These are phyloP conservation scores for Phytophthora pinifolia DNA, from an alignment of 352 stramenopile genomes.

Conservation along the genomic window DNA sequence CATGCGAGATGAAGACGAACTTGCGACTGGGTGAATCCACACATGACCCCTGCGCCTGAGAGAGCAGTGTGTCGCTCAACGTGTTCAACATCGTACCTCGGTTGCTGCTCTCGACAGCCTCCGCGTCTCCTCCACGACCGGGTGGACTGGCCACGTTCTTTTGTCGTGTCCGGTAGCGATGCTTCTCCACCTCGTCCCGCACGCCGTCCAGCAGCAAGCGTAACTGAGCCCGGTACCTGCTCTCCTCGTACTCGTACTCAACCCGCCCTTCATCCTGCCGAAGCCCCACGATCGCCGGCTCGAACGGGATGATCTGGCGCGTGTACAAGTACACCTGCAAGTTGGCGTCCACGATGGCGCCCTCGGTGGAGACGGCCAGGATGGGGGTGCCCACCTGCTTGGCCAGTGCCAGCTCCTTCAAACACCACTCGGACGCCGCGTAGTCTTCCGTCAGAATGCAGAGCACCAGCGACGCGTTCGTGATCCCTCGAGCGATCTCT, in stretches of 20 bases:
- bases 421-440: slow-evolving; percentile 65
- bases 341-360: slow-evolving; percentile 55
- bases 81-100: slow-evolving; percentile 16
- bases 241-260: slow-evolving; percentile 27
- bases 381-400: slow-evolving; percentile 75
- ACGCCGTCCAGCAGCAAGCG: slow-evolving; percentile 54
- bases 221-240: slow-evolving; percentile 18
- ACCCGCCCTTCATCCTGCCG: slow-evolving; percentile 13
- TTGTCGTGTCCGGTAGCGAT: slow-evolving; percentile 31
- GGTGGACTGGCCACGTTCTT: slow-evolving; percentile 37
- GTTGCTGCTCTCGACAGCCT: slow-evolving; percentile 3
- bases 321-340: slow-evolving; percentile 78
- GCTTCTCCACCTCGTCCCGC: slow-evolving; percentile 46
- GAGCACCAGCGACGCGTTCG: slow-evolving; percentile 61
- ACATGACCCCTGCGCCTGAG: slow-evolving; percentile 1
- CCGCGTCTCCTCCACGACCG: background rate
- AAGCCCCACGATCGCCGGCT: slow-evolving; percentile 51
- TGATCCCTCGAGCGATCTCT: slow-evolving; percentile 69
- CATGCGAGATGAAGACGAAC: slow-evolving; percentile 23
- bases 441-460: slow-evolving; percentile 76
- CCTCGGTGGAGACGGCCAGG: slow-evolving; percentile 64
- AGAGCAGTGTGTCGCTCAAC: background rate
- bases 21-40: slow-evolving; percentile 1
- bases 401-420: slow-evolving; percentile 70
- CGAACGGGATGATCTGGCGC: slow-evolving; percentile 69